A percentile compares a stretch with the other conserved stretches of the same genome.
These are phyloP conservation scores for Penicillium sp. DNA, from an alignment of 2,329 filamentous ascomycete species.

Conservation along the genomic window DNA sequence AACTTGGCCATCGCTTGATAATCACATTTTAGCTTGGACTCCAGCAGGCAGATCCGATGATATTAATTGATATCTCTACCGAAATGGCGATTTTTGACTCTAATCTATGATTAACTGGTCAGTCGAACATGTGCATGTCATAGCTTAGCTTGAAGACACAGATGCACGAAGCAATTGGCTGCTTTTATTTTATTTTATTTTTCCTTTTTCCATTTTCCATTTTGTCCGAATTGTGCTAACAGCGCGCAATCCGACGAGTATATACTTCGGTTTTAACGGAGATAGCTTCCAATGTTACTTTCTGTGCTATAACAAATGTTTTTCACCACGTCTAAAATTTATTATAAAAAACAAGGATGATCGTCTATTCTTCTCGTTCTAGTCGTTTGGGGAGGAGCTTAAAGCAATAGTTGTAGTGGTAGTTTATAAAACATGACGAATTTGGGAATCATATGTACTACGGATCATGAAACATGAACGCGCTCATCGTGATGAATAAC, in stretches of 20 bases:
- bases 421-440: slow-evolving; percentile 17
- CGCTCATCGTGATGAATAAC: slow-evolving; percentile 1
- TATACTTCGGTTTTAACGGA: background rate
- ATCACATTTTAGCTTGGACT: no score
- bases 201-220: no score
- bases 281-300: background rate
- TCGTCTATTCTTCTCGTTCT: background rate
- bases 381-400: background rate
- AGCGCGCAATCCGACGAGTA: background rate
- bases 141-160: no score
- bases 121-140: no score
- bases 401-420: background rate
- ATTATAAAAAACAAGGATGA: no score
- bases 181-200: no score
- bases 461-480: slow-evolving; percentile 16
- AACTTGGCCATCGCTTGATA: background rate
- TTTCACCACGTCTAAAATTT: background rate
- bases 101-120: no score
- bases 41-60: no score
- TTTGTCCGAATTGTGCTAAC: background rate
- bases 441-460: slow-evolving; percentile 22
- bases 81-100: no score
- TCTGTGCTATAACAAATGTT: background rate
- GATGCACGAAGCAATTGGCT: no score
- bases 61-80: no score